Conservation (phyloP, 768 basidiomycete species). For the Termitomyces heimii region DNA sequence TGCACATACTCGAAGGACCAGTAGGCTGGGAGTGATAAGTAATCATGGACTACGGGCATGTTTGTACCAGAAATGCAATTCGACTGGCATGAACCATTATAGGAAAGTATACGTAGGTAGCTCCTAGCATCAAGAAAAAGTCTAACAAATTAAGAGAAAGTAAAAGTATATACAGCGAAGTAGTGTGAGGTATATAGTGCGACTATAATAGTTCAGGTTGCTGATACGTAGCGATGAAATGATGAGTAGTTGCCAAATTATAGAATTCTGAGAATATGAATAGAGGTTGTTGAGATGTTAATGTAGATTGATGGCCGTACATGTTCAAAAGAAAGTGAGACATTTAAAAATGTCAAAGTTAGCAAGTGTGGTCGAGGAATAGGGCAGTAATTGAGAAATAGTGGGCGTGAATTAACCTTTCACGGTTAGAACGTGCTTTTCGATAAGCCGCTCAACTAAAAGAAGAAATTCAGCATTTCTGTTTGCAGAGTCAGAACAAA, state of each 20-base stretch:
- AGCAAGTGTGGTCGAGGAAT: conserved; percentile 16
- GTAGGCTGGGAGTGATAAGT: not conserved
- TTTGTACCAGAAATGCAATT: not conserved
- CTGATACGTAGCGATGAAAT: conserved; percentile 9
- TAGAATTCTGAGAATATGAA: not conserved
- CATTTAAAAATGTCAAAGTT: conserved; percentile 3
- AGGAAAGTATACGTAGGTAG: conserved; percentile 10
- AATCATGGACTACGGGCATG: conserved; percentile 4
- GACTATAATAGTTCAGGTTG: conserved; percentile 21
- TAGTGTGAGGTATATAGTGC: conserved; percentile 14
- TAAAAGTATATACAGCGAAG: conserved; percentile 14
- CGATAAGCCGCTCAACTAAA: conserved; percentile 65
- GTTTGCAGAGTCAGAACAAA: not conserved
- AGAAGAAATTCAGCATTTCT: conserved; percentile 5
- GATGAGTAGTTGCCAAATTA: not conserved
- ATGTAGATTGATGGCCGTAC: not conserved
- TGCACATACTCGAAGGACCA: not conserved
- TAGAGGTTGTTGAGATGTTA: conserved; percentile 13
- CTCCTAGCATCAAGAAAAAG: conserved; percentile 1
- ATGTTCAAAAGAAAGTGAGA: not conserved
- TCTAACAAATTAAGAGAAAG: conserved; percentile 8
- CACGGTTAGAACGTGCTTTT: conserved; percentile 34
- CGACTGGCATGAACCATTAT: not conserved
- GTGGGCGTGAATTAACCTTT: conserved; percentile 10
- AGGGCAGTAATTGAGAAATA: not conserved